Evolutionary conservation across 345 rosid species (phyloP), one percentile per base, ranked within the genome.

Genomic region (Microthlaspi erraticum): DNA sequence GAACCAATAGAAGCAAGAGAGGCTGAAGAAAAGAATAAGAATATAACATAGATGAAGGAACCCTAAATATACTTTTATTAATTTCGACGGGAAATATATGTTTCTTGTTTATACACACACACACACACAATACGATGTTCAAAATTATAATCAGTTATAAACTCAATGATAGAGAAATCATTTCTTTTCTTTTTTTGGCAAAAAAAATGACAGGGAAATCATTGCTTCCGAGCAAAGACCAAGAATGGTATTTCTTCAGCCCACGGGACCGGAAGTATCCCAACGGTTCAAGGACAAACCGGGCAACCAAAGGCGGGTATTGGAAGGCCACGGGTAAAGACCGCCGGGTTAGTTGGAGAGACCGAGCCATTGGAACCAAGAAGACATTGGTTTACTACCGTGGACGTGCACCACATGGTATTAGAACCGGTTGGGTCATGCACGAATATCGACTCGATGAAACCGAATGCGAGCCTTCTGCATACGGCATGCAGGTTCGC

Each of bases 301-400:
- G 80, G 1, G 80, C 80, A 41, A 77, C 80, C 50, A 70, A 66
- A 60, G 77, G 76, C 37, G 80, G 80, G 1, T 77, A 77, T 2
- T 77, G 80, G 80, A 77, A 77, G 18, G 77, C 80, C 3, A 77
- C 80, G 5, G 80, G 80, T 26, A 77, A 77, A 77, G 80, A 77
- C 48, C 68, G 80, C 1, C 66, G 76, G 1, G 80, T 77, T 8
- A 71, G 68, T 6, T 77, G 76, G 76, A 64, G 58, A 71, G 64
- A 71, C 32, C 69, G 69, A 66, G 68, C 73, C 33, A 71, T 77
- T 36, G 80, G 80, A 51, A 77, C 73, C 20, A 77, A 77, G 12
- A 77, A 77, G 54, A 77, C 80, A 36, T 45, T 77, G 51, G 80
- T 77, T 52, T 77, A 77, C 44, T 77, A 77, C 59, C 72, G 73